phyloP scores from a whole-genome alignment of 495 filamentous ascomycete genomes.

The Tuber indicum region DNA sequence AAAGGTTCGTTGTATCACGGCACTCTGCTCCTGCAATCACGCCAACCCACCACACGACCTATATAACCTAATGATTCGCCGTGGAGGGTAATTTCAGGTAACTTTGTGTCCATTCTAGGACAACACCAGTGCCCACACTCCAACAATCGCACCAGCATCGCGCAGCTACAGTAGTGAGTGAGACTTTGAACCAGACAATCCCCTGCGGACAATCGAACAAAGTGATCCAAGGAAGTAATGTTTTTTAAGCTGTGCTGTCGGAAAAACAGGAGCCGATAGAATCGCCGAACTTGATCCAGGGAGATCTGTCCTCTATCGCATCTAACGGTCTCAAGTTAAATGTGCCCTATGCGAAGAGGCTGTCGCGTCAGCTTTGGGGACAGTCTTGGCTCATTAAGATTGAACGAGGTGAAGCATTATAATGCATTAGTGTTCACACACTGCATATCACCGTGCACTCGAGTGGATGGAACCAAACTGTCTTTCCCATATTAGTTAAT shows the following conservation, averaged over 20 bases:
- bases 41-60: neutral
- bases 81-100: neutral
- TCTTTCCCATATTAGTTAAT: neutral
- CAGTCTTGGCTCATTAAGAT: neutral
- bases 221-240: neutral
- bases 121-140: neutral
- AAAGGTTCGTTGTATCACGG: neutral
- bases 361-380: neutral
- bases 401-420: neutral
- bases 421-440: neutral
- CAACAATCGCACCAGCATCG: neutral
- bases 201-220: neutral
- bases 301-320: neutral
- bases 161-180: neutral
- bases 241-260: neutral
- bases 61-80: neutral
- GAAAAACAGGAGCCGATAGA: neutral
- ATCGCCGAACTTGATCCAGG: neutral
- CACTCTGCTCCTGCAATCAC: neutral
- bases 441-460: neutral
- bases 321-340: neutral
- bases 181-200: neutral
- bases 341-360: neutral
- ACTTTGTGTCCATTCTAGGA: neutral
- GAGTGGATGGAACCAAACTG: neutral